Percentiles rank a stretch among this genome's conserved stretches.
Conservation (phyloP, 345 rosid species). For the Bruguiera gymnorhiza region DNA sequence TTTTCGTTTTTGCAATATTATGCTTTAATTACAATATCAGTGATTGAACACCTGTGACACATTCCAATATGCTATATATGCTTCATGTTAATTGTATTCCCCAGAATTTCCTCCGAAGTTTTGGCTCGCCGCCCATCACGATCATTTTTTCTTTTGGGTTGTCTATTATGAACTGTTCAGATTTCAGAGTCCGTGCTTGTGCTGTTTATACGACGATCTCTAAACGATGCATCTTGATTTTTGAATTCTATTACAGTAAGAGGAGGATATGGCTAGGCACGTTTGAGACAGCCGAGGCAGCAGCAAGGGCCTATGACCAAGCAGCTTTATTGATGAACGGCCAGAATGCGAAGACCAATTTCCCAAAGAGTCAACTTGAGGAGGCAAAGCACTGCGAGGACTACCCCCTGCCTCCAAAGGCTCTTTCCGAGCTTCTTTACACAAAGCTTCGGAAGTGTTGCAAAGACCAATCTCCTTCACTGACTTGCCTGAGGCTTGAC, state of each 20-base stretch:
- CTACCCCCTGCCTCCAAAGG: conserved; percentile 34
- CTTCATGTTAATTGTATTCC: too few species aligned
- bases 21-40: too few species aligned
- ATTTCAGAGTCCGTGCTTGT: too few species aligned
- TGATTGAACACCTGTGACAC: too few species aligned
- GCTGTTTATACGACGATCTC: too few species aligned
- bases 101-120: too few species aligned
- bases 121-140: too few species aligned
- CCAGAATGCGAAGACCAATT: conserved; percentile 68
- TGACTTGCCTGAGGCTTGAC: conserved; percentile 73
- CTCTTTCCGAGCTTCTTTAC: conserved; percentile 45
- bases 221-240: background rate
- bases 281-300: conserved; percentile 72
- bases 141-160: too few species aligned
- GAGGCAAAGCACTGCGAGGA: background rate
- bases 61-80: too few species aligned
- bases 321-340: conserved; percentile 73
- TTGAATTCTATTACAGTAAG: conserved; percentile 38
- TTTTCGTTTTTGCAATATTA: too few species aligned
- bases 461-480: conserved; percentile 53
- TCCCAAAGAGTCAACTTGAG: conserved; percentile 30
- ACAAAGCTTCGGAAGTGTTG: conserved; percentile 57
- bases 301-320: conserved; percentile 69
- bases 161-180: too few species aligned
- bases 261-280: conserved; percentile 85